Base-by-base conservation (phyloP, 1,139 yeast genomes). In the Yamadazyma spencermartinsiae region DNA sequence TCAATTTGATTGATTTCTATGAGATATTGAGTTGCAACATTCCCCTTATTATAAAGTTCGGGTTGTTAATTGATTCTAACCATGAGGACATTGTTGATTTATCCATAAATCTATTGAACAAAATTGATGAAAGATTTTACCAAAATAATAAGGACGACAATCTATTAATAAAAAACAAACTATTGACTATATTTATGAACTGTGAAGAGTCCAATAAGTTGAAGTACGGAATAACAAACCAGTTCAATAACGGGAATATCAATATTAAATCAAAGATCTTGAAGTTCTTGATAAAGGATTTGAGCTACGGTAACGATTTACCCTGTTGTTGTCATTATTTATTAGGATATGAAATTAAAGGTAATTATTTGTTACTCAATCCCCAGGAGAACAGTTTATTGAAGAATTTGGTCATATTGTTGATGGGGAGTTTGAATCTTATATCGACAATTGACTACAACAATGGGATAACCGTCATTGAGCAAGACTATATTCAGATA, bases 121-220 rank as follows among this genome's bases (percentile, higher is more conserved):
- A 65, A 35, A 60, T 86, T 13, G 67, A 86, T 0, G 48, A 57
- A 4, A 73, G 84, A 0, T 83, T 83, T 49, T 64, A 64, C 25
- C 52, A 58, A 12, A 35, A 36, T 15, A 49, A 60, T 14, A 52
- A 55, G 11, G 72, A 69, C 39, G 62, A 72, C 1, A 38, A 37
- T 13, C 54, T 79, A 11, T 62, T 77, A 38, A 72, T 71, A 16
- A 76, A 73, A 43, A 81, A 82, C 46, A 76, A 92, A 46, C 62
- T 90, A n/a, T 62, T 90, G 31, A 81, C 88, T 0, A 73, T 87
- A 20, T 73, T 86, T 37, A 83, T 82, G 52, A 82, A 87, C 12
- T 78, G 86, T 23, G 87, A 85, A 50, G 96, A 89, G 50, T 71
- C 81, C 0, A 60, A 65, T 4, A 75, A 89, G 44, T 85, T 92